Percentiles rank a stretch among this genome's conserved stretches.
Conservation (phyloP, 75 land plant species). For the Cryptomeria japonica region DNA sequence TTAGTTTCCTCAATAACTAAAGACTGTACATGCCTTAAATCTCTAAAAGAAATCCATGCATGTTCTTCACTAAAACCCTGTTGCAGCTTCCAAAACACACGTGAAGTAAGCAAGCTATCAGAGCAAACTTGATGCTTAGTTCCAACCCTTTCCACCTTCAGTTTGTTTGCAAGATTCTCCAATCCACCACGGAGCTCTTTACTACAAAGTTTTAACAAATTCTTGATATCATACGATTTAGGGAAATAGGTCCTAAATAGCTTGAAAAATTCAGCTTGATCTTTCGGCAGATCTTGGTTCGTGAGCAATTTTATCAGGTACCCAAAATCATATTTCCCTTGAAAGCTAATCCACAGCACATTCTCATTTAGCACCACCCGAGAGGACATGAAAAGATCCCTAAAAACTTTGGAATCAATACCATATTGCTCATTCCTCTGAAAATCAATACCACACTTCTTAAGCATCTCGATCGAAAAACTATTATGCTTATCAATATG, state of each 20-base stretch:
- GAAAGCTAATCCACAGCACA: slow-evolving; percentile 68
- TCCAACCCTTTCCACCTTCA: slow-evolving; percentile 57
- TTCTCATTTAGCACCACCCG: slow-evolving; percentile 53
- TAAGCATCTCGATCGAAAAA: slow-evolving; percentile 59
- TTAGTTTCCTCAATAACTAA: too few species aligned
- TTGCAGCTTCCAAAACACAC: slow-evolving; percentile 48
- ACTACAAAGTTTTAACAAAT: slow-evolving; percentile 50
- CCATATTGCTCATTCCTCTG: slow-evolving; percentile 40
- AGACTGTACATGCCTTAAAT: too few species aligned
- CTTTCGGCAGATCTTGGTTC: slow-evolving; percentile 40
- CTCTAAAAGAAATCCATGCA: too few species aligned
- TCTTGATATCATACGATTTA: slow-evolving; percentile 54
- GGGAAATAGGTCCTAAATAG: slow-evolving; percentile 54
- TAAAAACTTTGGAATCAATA: slow-evolving; percentile 39
- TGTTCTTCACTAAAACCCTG: slow-evolving; percentile 25
- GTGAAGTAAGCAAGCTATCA: slow-evolving; percentile 63
- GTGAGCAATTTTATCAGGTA: slow-evolving; percentile 57
- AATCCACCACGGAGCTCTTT: slow-evolving; percentile 55
- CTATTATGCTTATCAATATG: slow-evolving; percentile 37
- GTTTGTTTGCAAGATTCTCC: slow-evolving; percentile 45
- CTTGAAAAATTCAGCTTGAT: slow-evolving; percentile 41
- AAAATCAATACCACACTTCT: slow-evolving; percentile 62
- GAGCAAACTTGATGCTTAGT: slow-evolving; percentile 66
- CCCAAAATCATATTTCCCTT: slow-evolving; percentile 62
- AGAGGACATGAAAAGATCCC: slow-evolving; percentile 67